Evolutionary conservation across 768 basidiomycete species (phyloP).

Genomic region (Suillus variegatus): DNA sequence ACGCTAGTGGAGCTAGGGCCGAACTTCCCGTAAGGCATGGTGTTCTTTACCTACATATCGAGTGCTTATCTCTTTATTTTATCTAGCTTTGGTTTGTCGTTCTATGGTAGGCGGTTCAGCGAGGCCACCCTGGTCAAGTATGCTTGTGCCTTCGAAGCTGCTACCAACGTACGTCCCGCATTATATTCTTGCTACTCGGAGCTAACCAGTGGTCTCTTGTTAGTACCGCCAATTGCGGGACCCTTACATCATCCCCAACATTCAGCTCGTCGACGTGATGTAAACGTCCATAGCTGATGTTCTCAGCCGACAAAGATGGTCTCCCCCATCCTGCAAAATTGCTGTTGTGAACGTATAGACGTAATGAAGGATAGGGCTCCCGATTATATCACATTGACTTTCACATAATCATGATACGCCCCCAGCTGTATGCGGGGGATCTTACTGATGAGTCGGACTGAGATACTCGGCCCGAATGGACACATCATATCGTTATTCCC

Average conservation of each 20-base stretch:
- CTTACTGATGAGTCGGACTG: not conserved
- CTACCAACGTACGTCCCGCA: not conserved
- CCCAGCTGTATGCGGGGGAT: not conserved
- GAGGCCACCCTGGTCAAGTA: slow-evolving; percentile 5
- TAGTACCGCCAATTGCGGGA: not conserved
- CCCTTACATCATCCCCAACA: slow-evolving; percentile 3
- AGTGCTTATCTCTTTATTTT: not conserved
- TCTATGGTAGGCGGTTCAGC: slow-evolving; percentile 3
- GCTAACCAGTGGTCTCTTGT: not conserved
- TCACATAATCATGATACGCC: not conserved
- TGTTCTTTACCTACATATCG: not conserved
- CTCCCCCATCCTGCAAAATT: not conserved
- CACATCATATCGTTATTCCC: not conserved
- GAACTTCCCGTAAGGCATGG: slow-evolving; percentile 1
- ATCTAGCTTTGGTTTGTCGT: slow-evolving; percentile 4
- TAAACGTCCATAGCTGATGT: not conserved
- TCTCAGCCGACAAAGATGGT: not conserved
- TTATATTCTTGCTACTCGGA: not conserved
- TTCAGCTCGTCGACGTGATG: slow-evolving; percentile 5
- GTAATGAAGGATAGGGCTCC: not conserved
- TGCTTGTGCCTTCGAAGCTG: slow-evolving; percentile 4
- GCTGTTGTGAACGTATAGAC: not conserved
- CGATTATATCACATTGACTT: not conserved
- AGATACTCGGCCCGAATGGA: not conserved
- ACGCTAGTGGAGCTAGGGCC: not conserved